Evolutionary conservation across 805 yeast species (phyloP), one percentile per base, ranked within the genome.

Genomic region (Saccharomycopsis sp.): DNA sequence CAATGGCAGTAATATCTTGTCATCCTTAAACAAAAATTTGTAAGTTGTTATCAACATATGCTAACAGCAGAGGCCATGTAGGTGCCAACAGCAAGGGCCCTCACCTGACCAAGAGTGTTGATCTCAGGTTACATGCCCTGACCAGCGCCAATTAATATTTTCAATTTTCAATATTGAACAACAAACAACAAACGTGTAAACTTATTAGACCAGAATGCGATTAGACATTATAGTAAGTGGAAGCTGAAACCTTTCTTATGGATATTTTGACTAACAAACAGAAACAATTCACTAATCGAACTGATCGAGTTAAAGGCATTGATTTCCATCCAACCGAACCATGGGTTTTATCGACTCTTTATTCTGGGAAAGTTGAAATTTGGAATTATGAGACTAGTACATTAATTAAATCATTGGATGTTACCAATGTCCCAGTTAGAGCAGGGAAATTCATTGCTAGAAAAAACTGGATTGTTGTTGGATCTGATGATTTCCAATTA

Each of bases 301-400:
- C 97, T 32, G 97, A 89, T 63, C 81, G 99, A 63, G 97, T 93
- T 61, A 93, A 93, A 66, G 97, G 96, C 40, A 83, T 93, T 59
- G 99, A 93, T 66, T 85, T 93, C 72, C 99, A 93, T 63, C 98
- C 98, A 20, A 72, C 89, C 17, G 98, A 93, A 64, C 97, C 98
- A 43, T 90, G 97, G 97, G 79, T 88, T 42, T 71, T 88, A 58
- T 81, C 90, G 43, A 87, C 96, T n/a, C 71, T 86, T 48, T 88
- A 85, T 65, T 84, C 89, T 41, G 98, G 96, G 54, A 76, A 75
- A 62, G 79, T 87, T 44, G 97, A 89, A 66, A 86, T 90, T 60
- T 87, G 95, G 95, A 84, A 94, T 44, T 87, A 85, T 57, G 96
- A 88, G 58, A 86, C 97, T 36, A 77, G 76, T 47, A 66, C 87